Evolutionary conservation across 2,329 filamentous ascomycete genomes (phyloP).

Genomic region (Mollisia scopiformis): DNA sequence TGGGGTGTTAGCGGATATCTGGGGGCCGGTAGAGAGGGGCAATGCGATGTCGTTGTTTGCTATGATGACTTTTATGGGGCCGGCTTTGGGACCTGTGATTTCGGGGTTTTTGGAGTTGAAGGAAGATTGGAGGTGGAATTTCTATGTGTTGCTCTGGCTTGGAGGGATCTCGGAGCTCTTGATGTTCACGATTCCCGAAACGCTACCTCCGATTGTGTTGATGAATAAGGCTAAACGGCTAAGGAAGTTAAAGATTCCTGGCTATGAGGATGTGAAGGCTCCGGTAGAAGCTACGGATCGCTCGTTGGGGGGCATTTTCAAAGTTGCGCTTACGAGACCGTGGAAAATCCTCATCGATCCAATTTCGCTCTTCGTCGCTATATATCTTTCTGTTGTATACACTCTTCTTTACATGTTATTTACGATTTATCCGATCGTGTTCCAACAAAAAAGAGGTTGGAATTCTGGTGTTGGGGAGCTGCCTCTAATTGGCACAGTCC

Average conservation of each 20-base stretch:
- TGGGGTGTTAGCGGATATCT: slow-evolving; percentile 66
- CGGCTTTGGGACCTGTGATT: slow-evolving; percentile 49
- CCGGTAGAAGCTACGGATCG: slow-evolving; percentile 66
- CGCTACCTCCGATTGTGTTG: slow-evolving; percentile 53
- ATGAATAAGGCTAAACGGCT: slow-evolving; percentile 56
- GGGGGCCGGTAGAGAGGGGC: slow-evolving; percentile 54
- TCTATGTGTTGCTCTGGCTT: slow-evolving; percentile 51
- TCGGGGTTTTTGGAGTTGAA: slow-evolving; percentile 60
- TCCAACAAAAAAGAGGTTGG: slow-evolving; percentile 44
- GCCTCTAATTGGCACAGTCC: slow-evolving; percentile 66
- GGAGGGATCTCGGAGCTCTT: slow-evolving; percentile 43
- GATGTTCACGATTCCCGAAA: slow-evolving; percentile 63
- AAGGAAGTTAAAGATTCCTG: slow-evolving; percentile 48
- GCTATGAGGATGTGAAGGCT: slow-evolving; percentile 55
- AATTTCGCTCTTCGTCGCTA: slow-evolving; percentile 79
- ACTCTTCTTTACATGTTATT: slow-evolving; percentile 35
- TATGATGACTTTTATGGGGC: slow-evolving; percentile 63
- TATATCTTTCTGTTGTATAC: slow-evolving; percentile 70
- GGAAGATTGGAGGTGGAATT: slow-evolving; percentile 54
- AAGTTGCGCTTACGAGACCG: slow-evolving; percentile 81
- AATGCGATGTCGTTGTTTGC: slow-evolving; percentile 66
- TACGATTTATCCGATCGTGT: slow-evolving; percentile 35
- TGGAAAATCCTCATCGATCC: slow-evolving; percentile 89
- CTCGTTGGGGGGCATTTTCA: slow-evolving; percentile 60
- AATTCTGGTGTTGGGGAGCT: slow-evolving; percentile 58